phyloP scores from a whole-genome alignment of 106 monocot species.

The Iris macrosiphon region DNA sequence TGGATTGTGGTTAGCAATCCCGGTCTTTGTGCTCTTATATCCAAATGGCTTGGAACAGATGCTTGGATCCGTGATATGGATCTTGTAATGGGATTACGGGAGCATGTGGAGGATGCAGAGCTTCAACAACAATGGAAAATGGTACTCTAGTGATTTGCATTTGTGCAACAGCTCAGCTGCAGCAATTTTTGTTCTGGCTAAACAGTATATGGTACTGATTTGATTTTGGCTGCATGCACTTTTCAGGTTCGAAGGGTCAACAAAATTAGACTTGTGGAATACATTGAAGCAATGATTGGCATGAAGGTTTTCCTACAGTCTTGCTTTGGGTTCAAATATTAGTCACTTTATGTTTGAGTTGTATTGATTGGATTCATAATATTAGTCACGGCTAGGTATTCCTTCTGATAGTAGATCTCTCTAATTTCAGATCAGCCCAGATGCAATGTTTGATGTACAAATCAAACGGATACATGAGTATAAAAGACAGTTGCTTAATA shows the following conservation, averaged over 20 bases:
- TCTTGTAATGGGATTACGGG: slow-evolving; percentile 29
- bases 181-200: background rate
- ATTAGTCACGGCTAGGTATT: too few relatives aligned
- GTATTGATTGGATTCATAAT: too few relatives aligned
- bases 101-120: slow-evolving; percentile 19
- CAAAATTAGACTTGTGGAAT: slow-evolving; percentile 39
- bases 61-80: slow-evolving; percentile 38
- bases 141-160: slow-evolving; percentile 2
- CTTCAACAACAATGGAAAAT: slow-evolving; percentile 29
- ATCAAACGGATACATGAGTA: slow-evolving; percentile 42
- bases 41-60: slow-evolving; percentile 38
- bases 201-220: background rate
- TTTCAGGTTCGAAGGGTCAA: slow-evolving; percentile 25
- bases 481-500: slow-evolving; percentile 35
- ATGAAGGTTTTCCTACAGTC: slow-evolving; percentile 21
- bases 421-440: slow-evolving; percentile 28
- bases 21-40: slow-evolving; percentile 28
- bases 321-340: background rate
- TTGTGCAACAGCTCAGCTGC: background rate
- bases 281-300: slow-evolving; percentile 26
- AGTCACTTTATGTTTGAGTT: too few relatives aligned
- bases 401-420: background rate
- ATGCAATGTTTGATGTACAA: slow-evolving; percentile 48
- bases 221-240: background rate
- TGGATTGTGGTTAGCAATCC: slow-evolving; percentile 42